Evolutionary conservation across 768 basidiomycete species (phyloP), one percentile per base, ranked within the genome.

Genomic region (Clitopilus passeckerianus): DNA sequence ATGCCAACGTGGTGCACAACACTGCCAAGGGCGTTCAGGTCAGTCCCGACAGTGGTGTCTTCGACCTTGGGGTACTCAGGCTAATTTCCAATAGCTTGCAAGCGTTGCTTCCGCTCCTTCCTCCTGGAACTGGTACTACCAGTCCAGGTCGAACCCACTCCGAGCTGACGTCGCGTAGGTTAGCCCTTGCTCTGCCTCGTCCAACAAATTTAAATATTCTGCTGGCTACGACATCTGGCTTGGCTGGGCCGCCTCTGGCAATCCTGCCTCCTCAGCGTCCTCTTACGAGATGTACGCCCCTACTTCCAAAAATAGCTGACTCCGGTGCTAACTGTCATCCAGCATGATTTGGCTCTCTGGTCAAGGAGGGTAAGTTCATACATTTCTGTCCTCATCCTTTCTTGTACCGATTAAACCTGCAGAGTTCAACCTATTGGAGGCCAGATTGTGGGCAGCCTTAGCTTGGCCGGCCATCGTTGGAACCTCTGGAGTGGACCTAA

Each of bases 321-420:
- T 30, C 27, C 27, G 7, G 7, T 30, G 7, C 27, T 30, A 30
- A 30, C 27, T 7, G 4, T 7, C 27, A 30, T 30, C 15, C 59
- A 81, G 81, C 58, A 85, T 85, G 83, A 82, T 85, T 59, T 85
- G 83, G 83, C 76, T 85, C 24, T 83, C 83, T 57, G 78, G 81
- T 41, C 74, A 74, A 14, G 83, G 83, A 66, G 80, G 79, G 82
- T 84, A 67, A 59, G 75, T 58, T 7, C 0, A n/a, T 34, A 6
- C 27, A 4, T 7, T 7, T 7, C 3, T 30, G 27, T 7, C 27
- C 27, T 3, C 41, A 34, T 7, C n/a, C 24, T 34, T 12, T 16
- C 27, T 18, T 12, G 44, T 20, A n/a, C 24, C 53, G 57, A 15
- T 22, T 20, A 53, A 37, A 9, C 44, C 46, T 27, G 18, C 60